phyloP scores from a whole-genome alignment of 768 basidiomycete genomes.

The Pisolithus tinctorius region DNA sequence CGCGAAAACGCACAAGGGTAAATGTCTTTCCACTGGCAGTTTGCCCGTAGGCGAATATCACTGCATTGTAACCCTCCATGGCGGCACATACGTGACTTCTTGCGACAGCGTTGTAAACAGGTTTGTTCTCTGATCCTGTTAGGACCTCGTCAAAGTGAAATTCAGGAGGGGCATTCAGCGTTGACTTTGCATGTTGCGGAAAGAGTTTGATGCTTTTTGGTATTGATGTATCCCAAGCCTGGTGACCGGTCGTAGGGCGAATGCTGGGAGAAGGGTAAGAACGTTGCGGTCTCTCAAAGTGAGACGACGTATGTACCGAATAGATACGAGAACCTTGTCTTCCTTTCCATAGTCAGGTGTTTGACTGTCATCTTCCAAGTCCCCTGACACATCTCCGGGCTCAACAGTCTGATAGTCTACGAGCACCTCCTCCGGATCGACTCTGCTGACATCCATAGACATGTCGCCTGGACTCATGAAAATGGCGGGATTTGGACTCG shows the following conservation, averaged over 20 bases:
- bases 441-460: constrained; percentile 64
- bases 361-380: constrained; percentile 53
- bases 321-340: constrained; percentile 83
- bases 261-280: constrained; percentile 36
- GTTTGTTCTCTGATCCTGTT: constrained; percentile 73
- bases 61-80: constrained; percentile 96
- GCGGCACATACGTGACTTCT: constrained; percentile 80
- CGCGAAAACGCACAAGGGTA: constrained; percentile 39
- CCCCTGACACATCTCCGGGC: constrained; percentile 58
- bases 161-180: constrained; percentile 32
- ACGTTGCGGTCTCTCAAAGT: background rate
- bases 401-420: constrained; percentile 74
- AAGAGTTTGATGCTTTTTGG: constrained; percentile 56
- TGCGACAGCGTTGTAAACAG: constrained; percentile 69
- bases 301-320: constrained; percentile 44
- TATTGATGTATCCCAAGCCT: constrained; percentile 50
- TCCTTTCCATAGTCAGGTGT: constrained; percentile 55
- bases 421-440: constrained; percentile 70
- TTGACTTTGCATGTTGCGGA: constrained; percentile 45
- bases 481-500: constrained; percentile 37
- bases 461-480: constrained; percentile 46
- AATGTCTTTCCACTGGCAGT: constrained; percentile 78
- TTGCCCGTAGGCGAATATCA: constrained; percentile 92
- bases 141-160: constrained; percentile 75
- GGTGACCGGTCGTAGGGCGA: constrained; percentile 45